Evolutionary conservation across 495 filamentous ascomycete species (phyloP).

Genomic region (Copromyces sp.): DNA sequence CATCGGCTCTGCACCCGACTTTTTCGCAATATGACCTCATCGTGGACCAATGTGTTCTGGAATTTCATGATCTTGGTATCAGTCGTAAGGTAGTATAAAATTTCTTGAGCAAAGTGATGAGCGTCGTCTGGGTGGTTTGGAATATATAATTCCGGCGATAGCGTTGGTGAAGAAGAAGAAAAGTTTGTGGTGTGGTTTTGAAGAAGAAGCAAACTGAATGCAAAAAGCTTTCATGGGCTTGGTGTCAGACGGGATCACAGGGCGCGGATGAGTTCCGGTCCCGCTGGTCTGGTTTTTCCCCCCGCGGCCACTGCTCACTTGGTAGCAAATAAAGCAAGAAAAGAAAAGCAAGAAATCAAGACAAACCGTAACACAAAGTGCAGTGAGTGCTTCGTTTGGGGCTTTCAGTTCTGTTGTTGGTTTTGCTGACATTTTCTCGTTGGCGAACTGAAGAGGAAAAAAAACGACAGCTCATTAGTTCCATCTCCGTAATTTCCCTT

Average conservation of each 20-base stretch:
- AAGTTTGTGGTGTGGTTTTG: neutral
- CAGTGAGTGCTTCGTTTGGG: neutral
- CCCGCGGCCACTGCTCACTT: neutral
- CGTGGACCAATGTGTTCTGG: slow-evolving; percentile 4
- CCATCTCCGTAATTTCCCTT: neutral
- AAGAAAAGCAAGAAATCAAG: neutral
- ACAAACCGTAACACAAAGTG: neutral
- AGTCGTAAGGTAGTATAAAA: neutral
- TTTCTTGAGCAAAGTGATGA: neutral
- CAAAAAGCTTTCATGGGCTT: neutral
- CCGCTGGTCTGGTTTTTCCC: neutral
- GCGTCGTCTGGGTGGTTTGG: neutral
- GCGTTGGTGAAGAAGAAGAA: neutral
- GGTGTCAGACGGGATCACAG: neutral
- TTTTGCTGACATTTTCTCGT: neutral
- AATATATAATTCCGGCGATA: neutral
- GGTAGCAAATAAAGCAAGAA: neutral
- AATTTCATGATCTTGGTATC: neutral
- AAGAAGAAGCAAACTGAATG: neutral
- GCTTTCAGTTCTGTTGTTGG: neutral
- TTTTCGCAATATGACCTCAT: slow-evolving; percentile 15
- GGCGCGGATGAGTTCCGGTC: neutral
- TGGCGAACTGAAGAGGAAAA: neutral
- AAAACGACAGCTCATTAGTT: neutral
- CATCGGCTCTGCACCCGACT: slow-evolving; percentile 3